Conservation (phyloP, 495 filamentous ascomycete species). For the Cercophora samala region DNA sequence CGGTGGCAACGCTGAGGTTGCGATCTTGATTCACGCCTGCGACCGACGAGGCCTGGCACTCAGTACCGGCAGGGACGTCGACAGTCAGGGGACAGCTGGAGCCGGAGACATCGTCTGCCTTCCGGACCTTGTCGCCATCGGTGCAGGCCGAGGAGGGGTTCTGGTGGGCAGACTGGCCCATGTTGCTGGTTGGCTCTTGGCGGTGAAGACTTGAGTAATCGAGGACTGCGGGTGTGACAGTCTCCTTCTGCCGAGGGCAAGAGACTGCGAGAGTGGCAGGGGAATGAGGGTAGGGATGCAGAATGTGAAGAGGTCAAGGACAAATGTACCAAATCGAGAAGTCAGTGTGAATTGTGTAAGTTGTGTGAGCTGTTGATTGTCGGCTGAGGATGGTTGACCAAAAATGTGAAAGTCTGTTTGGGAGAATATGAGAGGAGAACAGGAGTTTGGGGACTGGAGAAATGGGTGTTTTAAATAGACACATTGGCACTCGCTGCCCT, state of each 20-base stretch:
- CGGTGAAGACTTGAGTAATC: neutral
- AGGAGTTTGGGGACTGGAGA: neutral
- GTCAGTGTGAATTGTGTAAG: neutral
- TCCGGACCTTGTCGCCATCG: neutral
- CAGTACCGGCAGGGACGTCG: neutral
- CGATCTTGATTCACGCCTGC: neutral
- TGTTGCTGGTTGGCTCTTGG: neutral
- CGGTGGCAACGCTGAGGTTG: neutral
- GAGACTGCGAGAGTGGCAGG: neutral
- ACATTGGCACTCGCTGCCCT: neutral
- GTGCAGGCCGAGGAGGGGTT: neutral
- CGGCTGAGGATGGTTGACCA: neutral
- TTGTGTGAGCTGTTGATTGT: neutral
- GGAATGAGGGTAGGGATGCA: slow-evolving; percentile 5
- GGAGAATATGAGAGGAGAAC: neutral
- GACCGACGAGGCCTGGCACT: neutral
- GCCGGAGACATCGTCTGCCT: neutral
- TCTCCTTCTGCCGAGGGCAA: neutral
- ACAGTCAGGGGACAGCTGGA: neutral
- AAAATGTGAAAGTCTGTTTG: neutral
- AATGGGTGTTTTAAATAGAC: neutral
- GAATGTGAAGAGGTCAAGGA: slow-evolving; percentile 4
- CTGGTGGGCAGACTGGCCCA: neutral
- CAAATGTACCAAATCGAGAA: neutral
- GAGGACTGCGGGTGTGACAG: neutral